These are phyloP conservation scores for Camelina laxa DNA, from an alignment of 345 rosid species.

Conservation along the genomic window DNA sequence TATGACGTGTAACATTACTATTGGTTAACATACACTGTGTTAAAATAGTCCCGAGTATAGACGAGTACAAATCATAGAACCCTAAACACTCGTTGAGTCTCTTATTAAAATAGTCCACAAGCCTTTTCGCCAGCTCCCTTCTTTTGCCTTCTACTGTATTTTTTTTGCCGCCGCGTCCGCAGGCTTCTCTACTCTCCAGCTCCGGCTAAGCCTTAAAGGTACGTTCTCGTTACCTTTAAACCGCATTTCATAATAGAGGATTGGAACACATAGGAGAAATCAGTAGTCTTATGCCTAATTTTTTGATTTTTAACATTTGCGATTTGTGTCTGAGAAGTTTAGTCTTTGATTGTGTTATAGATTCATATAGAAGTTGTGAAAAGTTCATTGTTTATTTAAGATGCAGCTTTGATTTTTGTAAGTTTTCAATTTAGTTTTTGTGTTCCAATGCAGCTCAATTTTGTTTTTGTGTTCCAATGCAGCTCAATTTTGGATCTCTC, in stretches of 20 bases:
- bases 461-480: not conserved
- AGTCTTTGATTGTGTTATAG: not conserved
- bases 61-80: not conserved
- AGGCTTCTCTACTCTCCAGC: not conserved
- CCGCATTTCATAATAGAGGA: not conserved
- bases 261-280: not conserved
- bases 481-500: not conserved
- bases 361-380: not conserved
- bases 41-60: not conserved
- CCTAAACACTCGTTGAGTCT: conserved; percentile 8
- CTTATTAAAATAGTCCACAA: not conserved
- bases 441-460: not conserved
- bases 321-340: not conserved
- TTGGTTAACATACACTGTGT: not conserved
- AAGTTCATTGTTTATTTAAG: not conserved
- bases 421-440: too few relatives aligned
- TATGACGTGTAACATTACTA: not conserved
- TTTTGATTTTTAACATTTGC: not conserved
- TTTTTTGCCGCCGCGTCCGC: not conserved
- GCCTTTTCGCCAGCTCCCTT: not conserved
- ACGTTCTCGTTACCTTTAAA: not conserved
- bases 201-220: conserved; percentile 19
- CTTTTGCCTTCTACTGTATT: not conserved
- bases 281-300: not conserved
- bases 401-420: not conserved